A percentile compares a stretch with the other conserved stretches of the same genome.
Evolutionary conservation across 169 alveolate genomes (phyloP).

Genomic region (Plasmodium gallinaceum): DNA sequence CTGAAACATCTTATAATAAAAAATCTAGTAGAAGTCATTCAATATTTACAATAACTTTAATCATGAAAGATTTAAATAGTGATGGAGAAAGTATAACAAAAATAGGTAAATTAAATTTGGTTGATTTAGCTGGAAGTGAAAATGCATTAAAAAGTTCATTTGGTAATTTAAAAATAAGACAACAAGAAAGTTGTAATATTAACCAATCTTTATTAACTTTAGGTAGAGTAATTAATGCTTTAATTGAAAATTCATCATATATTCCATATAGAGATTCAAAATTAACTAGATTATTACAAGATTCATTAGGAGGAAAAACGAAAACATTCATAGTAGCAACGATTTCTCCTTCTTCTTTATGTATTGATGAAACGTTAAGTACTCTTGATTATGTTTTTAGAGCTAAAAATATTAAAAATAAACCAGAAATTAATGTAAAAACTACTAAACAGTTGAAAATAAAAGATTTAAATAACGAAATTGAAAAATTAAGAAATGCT

Average conservation of each 20-base stretch:
- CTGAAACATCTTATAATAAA: slow-evolving; percentile 91
- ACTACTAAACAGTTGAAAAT: slow-evolving; percentile 91
- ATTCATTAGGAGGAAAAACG: slow-evolving; percentile 97
- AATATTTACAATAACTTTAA: slow-evolving; percentile 90
- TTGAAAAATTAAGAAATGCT: slow-evolving; percentile 80
- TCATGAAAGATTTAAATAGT: slow-evolving; percentile 87
- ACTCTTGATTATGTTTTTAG: slow-evolving; percentile 94
- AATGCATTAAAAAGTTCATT: slow-evolving; percentile 90
- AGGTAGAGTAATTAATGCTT: slow-evolving; percentile 94
- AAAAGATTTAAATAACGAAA: slow-evolving; percentile 82
- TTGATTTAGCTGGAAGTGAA: slow-evolving; percentile 98
- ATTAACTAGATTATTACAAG: slow-evolving; percentile 94
- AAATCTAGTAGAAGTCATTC: slow-evolving; percentile 93
- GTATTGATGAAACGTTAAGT: slow-evolving; percentile 92
- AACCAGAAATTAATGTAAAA: slow-evolving; percentile 92
- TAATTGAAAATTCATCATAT: slow-evolving; percentile 91
- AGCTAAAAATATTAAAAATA: slow-evolving; percentile 93
- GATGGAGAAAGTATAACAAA: slow-evolving; percentile 91
- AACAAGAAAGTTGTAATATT: slow-evolving; percentile 94
- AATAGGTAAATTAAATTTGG: slow-evolving; percentile 93
- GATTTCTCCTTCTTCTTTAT: slow-evolving; percentile 93
- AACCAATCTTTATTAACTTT: slow-evolving; percentile 91
- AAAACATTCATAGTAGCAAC: slow-evolving; percentile 95
- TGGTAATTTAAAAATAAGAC: slow-evolving; percentile 89
- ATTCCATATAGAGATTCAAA: slow-evolving; percentile 98